Conservation (phyloP, 345 rosid species). For the Acer saccharum region DNA sequence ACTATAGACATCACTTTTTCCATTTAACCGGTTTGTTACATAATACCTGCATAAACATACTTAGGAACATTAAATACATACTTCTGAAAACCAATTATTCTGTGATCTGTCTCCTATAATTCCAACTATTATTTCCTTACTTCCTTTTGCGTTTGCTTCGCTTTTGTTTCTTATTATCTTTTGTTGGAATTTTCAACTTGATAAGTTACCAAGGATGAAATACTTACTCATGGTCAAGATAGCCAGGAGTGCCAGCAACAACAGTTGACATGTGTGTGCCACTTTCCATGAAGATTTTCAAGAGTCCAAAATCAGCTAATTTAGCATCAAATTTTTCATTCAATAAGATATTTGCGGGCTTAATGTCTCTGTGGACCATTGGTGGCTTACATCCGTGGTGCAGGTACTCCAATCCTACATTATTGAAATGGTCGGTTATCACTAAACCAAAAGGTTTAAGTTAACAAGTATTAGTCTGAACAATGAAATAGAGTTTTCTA, state of each 20-base stretch:
- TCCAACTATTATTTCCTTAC: no score
- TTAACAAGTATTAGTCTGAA: no score
- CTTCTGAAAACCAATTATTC: no score
- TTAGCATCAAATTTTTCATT: slow-evolving; percentile 28
- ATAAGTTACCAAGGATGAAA: no score
- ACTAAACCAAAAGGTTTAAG: no score
- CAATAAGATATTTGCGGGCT: slow-evolving; percentile 39
- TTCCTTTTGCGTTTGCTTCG: no score
- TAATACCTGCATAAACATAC: slow-evolving; percentile 26
- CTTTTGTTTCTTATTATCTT: no score
- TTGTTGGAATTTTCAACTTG: no score
- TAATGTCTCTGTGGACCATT: slow-evolving; percentile 37
- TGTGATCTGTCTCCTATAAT: no score
- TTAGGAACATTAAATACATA: neutral
- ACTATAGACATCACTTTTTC: slow-evolving; percentile 48
- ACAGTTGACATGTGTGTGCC: slow-evolving; percentile 39
- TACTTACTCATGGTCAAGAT: slow-evolving; percentile 34
- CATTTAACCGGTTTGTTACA: slow-evolving; percentile 30
- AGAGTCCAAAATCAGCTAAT: slow-evolving; percentile 34
- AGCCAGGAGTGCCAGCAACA: slow-evolving; percentile 56
- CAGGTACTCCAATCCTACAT: slow-evolving; percentile 43
- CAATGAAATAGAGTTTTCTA: no score
- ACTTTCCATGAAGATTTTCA: slow-evolving; percentile 32
- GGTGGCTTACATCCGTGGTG: slow-evolving; percentile 12
- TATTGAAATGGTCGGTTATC: neutral